Evolutionary conservation across 140 eudicot genomes (phyloP).

Genomic region (Bidens hawaiensis): DNA sequence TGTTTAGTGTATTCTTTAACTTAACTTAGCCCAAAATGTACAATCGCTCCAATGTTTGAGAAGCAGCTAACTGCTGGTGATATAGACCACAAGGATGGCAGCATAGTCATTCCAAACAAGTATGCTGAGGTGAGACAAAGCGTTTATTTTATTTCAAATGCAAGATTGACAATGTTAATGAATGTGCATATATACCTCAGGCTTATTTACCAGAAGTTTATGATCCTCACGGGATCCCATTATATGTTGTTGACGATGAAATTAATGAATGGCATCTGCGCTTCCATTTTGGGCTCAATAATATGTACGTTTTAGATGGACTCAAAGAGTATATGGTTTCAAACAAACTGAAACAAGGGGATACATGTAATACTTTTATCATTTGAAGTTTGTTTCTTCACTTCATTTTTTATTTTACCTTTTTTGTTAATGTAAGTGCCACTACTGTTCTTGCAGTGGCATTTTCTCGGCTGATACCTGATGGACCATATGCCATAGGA

Average conservation of each 20-base stretch:
- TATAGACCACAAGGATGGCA: constrained; percentile 28
- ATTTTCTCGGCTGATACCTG: constrained; percentile 39
- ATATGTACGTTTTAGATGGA: constrained; percentile 49
- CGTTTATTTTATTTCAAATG: not conserved
- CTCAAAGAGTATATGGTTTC: constrained; percentile 38
- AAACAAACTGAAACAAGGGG: constrained; percentile 44
- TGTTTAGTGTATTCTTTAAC: constrained; percentile 28
- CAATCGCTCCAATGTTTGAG: constrained; percentile 43
- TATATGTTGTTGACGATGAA: constrained; percentile 28
- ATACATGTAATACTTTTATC: constrained; percentile 33
- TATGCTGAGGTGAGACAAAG: constrained; percentile 48
- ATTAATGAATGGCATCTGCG: constrained; percentile 32
- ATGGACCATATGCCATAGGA: constrained; percentile 37
- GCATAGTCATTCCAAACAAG: constrained; percentile 37
- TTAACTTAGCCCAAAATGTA: constrained; percentile 31
- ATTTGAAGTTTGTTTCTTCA: not conserved
- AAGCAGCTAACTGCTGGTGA: constrained; percentile 35
- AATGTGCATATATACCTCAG: constrained; percentile 22
- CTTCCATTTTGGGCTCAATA: constrained; percentile 35
- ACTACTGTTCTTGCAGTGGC: constrained; percentile 31
- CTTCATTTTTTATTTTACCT: not conserved
- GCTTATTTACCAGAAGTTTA: constrained; percentile 38
- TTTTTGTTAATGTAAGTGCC: not conserved
- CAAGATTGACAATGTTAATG: not conserved
- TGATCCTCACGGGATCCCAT: constrained; percentile 25